phyloP scores from a whole-genome alignment of 257 asterid genomes.

The Primulina huaijiensis region DNA sequence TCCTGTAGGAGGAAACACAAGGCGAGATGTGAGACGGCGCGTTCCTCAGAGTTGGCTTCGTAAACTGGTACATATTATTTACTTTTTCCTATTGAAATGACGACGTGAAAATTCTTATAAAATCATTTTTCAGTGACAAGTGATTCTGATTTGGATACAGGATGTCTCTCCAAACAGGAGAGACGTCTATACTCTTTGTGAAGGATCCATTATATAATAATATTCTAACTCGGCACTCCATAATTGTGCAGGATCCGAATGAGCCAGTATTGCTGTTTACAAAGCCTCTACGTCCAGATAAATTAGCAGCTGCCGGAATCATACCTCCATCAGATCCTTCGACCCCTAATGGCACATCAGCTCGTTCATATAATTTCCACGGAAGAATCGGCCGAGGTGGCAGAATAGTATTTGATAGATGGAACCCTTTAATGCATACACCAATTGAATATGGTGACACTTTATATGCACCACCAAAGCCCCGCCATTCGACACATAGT shows the following conservation, averaged over 20 bases:
- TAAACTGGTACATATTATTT: constrained; percentile 52
- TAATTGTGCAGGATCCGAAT: constrained; percentile 64
- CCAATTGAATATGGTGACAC: constrained; percentile 58
- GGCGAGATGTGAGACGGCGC: constrained; percentile 62
- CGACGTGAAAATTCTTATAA: background rate
- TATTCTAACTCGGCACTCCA: constrained; percentile 7
- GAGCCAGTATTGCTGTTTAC: constrained; percentile 77
- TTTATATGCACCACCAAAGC: constrained; percentile 56
- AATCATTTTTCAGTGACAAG: constrained; percentile 9
- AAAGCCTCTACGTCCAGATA: constrained; percentile 80
- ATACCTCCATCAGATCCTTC: constrained; percentile 68
- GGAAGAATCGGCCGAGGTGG: constrained; percentile 97
- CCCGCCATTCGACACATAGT: constrained; percentile 47
- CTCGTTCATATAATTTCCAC: constrained; percentile 43
- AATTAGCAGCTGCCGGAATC: constrained; percentile 82
- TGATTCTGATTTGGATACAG: background rate
- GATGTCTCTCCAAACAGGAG: background rate
- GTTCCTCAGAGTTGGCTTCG: constrained; percentile 73
- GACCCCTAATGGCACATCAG: constrained; percentile 38
- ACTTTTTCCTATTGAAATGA: constrained; percentile 1
- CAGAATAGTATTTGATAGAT: constrained; percentile 80
- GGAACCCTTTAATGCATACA: constrained; percentile 73
- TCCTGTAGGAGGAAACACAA: constrained; percentile 50
- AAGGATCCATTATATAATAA: background rate
- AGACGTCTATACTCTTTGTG: background rate